Evolutionary conservation across 1,284 basidiomycete species (phyloP).

Genomic region (Athelia sp.): DNA sequence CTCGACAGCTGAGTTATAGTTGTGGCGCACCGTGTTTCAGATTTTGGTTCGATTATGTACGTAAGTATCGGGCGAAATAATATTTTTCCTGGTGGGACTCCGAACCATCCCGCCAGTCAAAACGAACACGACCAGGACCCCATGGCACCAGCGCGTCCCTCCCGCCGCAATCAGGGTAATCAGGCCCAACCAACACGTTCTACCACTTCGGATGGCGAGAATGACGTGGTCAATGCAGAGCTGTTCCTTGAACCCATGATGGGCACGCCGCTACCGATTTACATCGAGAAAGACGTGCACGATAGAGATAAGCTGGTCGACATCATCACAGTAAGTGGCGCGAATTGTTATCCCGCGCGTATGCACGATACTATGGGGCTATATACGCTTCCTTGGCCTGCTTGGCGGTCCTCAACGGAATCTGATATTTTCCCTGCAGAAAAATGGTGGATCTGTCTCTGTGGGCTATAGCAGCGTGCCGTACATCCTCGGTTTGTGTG

Average conservation of each 20-base stretch:
- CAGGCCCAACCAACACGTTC: slow-evolving; percentile 10
- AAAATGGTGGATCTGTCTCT: slow-evolving; percentile 67
- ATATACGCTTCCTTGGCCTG: too few relatives aligned
- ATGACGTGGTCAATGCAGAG: slow-evolving; percentile 26
- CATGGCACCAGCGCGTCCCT: slow-evolving; percentile 70
- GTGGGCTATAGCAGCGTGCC: slow-evolving; percentile 69
- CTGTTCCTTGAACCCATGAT: slow-evolving; percentile 78
- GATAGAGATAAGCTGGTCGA: slow-evolving; percentile 59
- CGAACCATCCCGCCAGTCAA: neutral
- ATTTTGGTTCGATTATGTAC: too few relatives aligned
- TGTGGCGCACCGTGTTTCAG: too few relatives aligned
- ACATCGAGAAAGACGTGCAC: slow-evolving; percentile 73
- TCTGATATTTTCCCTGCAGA: slow-evolving; percentile 35
- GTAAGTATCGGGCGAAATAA: too few relatives aligned
- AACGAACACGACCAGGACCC: slow-evolving; percentile 41
- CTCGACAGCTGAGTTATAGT: too few relatives aligned
- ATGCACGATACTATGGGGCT: neutral
- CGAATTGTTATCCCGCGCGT: slow-evolving; percentile 4
- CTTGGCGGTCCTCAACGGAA: too few relatives aligned
- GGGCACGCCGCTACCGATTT: slow-evolving; percentile 67
- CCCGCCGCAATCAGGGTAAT: slow-evolving; percentile 42
- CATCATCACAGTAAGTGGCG: slow-evolving; percentile 53
- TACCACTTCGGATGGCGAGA: slow-evolving; percentile 15
- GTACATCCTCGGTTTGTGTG: slow-evolving; percentile 65
- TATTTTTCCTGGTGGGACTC: neutral